Evolutionary conservation across 2,329 filamentous ascomycete genomes (phyloP), one percentile per base, ranked within the genome.

Genomic region (Hymenoscyphus albidus): DNA sequence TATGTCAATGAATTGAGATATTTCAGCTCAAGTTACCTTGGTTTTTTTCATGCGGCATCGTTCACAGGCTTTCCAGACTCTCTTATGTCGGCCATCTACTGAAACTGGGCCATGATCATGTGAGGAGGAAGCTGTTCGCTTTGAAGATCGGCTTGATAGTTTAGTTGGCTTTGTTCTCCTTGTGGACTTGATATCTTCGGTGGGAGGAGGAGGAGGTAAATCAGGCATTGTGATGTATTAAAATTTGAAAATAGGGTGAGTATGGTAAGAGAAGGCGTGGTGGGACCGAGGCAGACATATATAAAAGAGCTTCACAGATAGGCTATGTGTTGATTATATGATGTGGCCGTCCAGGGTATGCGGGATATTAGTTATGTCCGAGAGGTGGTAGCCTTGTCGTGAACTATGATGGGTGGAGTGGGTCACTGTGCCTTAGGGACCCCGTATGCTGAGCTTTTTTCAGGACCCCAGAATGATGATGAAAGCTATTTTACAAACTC

Each of bases 1-100:
- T 62, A 27, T 12, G 13, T 16, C 31, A 27, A 22, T 27, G 48
- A 27, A 22, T 54, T 54, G 2, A 31, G 6, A 14, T 16, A 48
- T 18, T n/a, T 27, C 27, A 10, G 39, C 40, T 27, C 18, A 55
- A 56, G 1, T 51, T 40, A 86, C 85, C 85, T 88, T 88, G 62
- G 86, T 88, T 79, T 88, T 88, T 80, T 88, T 88, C 84, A 88
- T 88, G 69, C 85, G 79, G 78, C 85, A 88, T 69, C 86, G 79
- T 76, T 88, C 85, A 68, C 86, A 88, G 18, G 86, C 86, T 74
- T 88, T 88, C 85, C 85, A 88, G 62, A 88, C 85, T 69, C 86
- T 79, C 78, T 88, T 88, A 72, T 88, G 84, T 67, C 85, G 80
- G 58, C 81, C 82, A 68, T 87, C 85, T 61, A 74, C 69, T 68